Base-by-base conservation (phyloP, 768 basidiomycete species). In the Tricholoma bakamatsutake region DNA sequence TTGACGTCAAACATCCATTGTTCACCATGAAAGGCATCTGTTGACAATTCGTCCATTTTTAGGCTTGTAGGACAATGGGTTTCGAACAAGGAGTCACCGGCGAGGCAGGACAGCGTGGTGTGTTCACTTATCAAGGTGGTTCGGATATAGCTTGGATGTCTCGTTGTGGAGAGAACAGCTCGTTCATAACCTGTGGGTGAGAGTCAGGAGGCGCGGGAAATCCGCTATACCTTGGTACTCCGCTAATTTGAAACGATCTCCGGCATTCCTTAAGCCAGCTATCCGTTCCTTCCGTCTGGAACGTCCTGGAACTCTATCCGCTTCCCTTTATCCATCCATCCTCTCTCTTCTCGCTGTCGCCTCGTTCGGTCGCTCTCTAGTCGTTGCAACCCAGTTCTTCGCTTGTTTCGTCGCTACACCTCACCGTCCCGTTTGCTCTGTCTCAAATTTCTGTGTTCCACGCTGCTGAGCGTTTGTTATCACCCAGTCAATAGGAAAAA, bases 321-420 rank as follows among this genome's bases (percentile, higher is more conserved):
- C 45, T 51, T 28, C 46, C 61, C 55, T 52, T 45, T 47, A 24
- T 24, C 21, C 21, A 24, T 24, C 1, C 54, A 54, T 34, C 56
- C 57, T 55, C 37, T 50, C 28, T 45, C 35, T 50, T 31, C 47
- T 70, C 66, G 71, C 70, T 73, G 63, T 74, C 70, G 62, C 67
- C 69, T 69, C 59, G 66, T 66, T 66, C 62, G 54, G 61, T 73
- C 68, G 70, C 70, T 73, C 69, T 72, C 70, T 66, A 62, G 69
- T 73, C 66, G 62, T 73, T 67, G 70, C 68, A 72, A 59, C 59
- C 53, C 65, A 66, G 65, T 70, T 71, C 53, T 67, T 69, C 61
- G 67, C 66, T 73, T 70, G 64, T 58, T 59, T 50, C 60, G 57
- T 65, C 64, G 60, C 62, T 65, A 58, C 55, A 56, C 53, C 50